These are phyloP conservation scores for Kazachstania martiniae DNA, from an alignment of 805 yeast genomes.

Conservation along the genomic window DNA sequence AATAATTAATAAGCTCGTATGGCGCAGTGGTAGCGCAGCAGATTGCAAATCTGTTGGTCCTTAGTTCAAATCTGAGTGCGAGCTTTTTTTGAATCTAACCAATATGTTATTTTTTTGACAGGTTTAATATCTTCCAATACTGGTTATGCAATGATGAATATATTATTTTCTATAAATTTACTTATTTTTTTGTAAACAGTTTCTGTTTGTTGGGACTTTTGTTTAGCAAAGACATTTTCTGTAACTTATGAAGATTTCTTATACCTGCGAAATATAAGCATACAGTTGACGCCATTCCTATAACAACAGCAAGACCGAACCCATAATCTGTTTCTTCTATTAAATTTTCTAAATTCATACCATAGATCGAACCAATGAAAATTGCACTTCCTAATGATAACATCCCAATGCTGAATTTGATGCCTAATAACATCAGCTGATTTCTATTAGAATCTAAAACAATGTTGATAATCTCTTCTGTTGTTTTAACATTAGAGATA, in stretches of 20 bases:
- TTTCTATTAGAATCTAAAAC: slow-evolving; percentile 90
- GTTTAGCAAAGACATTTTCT: slow-evolving; percentile 62
- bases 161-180: neutral
- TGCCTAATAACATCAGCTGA: slow-evolving; percentile 78
- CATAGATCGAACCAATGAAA: slow-evolving; percentile 78
- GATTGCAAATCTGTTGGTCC: slow-evolving; percentile 99
- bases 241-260: slow-evolving; percentile 49
- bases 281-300: slow-evolving; percentile 34
- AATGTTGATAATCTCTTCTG: slow-evolving; percentile 91
- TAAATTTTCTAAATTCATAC: slow-evolving; percentile 91
- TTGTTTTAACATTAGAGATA: slow-evolving; percentile 74
- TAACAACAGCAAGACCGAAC: slow-evolving; percentile 38
- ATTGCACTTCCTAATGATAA: slow-evolving; percentile 73
- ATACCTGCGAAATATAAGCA: slow-evolving; percentile 44
- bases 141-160: neutral
- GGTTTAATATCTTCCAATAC: neutral
- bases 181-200: no score
- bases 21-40: slow-evolving; percentile 99
- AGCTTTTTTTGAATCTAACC: slow-evolving; percentile 53
- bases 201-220: no score
- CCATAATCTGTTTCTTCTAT: slow-evolving; percentile 76
- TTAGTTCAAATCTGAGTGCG: slow-evolving; percentile 92
- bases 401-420: slow-evolving; percentile 74
- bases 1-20: slow-evolving; percentile 38
- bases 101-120: neutral